Evolutionary conservation across 495 filamentous ascomycete species (phyloP).

Genomic region (Polyplosphaeria fusca): DNA sequence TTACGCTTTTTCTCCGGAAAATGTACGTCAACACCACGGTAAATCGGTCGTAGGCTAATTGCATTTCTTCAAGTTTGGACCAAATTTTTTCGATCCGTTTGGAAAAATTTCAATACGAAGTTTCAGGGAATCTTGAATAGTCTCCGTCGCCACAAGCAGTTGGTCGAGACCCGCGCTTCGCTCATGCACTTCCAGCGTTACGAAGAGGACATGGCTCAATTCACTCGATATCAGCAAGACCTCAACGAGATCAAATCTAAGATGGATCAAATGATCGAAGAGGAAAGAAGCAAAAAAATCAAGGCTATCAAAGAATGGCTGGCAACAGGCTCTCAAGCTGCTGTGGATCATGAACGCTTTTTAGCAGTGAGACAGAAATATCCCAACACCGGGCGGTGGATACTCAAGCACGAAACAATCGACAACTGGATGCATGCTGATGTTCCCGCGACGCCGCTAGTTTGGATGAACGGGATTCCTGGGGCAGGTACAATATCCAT

Average conservation of each 20-base stretch:
- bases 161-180: constrained; percentile 40
- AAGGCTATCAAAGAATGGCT: constrained; percentile 18
- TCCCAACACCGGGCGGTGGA: constrained; percentile 14
- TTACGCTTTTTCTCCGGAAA: not conserved
- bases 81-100: constrained; percentile 40
- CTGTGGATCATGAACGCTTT: constrained; percentile 15
- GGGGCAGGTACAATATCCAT: constrained; percentile 31
- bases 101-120: constrained; percentile 42
- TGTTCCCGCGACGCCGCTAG: not conserved
- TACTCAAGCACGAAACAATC: constrained; percentile 1
- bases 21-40: constrained; percentile 1
- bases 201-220: not conserved
- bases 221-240: constrained; percentile 1
- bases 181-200: constrained; percentile 7
- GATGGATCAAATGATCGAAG: not conserved
- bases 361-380: not conserved
- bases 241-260: constrained; percentile 1
- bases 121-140: constrained; percentile 40
- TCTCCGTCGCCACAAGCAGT: constrained; percentile 40
- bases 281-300: constrained; percentile 9
- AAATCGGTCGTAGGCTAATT: constrained; percentile 8
- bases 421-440: constrained; percentile 3
- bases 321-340: not conserved
- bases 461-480: constrained; percentile 18
- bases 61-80: constrained; percentile 39